These are phyloP conservation scores for Lipomyces orientalis DNA, from an alignment of 805 yeast species.

Conservation along the genomic window DNA sequence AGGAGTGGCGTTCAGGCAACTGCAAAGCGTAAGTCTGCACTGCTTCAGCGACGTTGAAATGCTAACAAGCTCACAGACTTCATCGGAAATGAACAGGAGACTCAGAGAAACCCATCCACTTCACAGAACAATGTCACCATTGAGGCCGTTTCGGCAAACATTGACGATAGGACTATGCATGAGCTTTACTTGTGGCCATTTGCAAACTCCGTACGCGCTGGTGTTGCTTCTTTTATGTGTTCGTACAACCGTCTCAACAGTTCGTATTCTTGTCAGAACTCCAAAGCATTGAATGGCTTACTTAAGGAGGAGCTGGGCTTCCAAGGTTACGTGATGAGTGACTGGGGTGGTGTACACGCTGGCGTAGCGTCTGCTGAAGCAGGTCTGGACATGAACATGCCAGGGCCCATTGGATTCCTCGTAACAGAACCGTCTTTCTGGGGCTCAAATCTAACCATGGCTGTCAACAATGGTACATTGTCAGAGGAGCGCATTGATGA, in stretches of 20 bases:
- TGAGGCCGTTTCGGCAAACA: constrained; percentile 57
- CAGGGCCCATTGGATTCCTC: constrained; percentile 53
- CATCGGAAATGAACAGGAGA: constrained; percentile 68
- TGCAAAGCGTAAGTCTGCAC: constrained; percentile 38
- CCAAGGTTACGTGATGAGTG: constrained; percentile 70
- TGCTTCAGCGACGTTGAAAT: neutral
- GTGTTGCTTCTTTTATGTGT: constrained; percentile 67
- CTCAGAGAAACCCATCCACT: constrained; percentile 50
- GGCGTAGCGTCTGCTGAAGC: constrained; percentile 63
- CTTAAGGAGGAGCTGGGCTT: constrained; percentile 67
- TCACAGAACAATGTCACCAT: constrained; percentile 38
- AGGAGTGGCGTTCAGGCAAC: constrained; percentile 62
- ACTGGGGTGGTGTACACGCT: constrained; percentile 68
- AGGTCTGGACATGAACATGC: constrained; percentile 72
- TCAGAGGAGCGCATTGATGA: constrained; percentile 61
- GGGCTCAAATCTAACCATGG: constrained; percentile 63
- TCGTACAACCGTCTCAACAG: constrained; percentile 63
- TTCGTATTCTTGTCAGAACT: constrained; percentile 64
- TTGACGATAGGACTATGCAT: constrained; percentile 66
- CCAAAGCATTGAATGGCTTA: constrained; percentile 58
- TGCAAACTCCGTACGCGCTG: constrained; percentile 65
- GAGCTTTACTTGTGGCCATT: constrained; percentile 71
- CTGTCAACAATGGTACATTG: constrained; percentile 61
- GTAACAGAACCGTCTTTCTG: constrained; percentile 59
- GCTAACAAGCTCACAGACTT: constrained; percentile 43